Percentiles rank a stretch among this genome's conserved stretches.
Conservation (phyloP, 2,329 filamentous ascomycete species). For the Xylaria sp. region DNA sequence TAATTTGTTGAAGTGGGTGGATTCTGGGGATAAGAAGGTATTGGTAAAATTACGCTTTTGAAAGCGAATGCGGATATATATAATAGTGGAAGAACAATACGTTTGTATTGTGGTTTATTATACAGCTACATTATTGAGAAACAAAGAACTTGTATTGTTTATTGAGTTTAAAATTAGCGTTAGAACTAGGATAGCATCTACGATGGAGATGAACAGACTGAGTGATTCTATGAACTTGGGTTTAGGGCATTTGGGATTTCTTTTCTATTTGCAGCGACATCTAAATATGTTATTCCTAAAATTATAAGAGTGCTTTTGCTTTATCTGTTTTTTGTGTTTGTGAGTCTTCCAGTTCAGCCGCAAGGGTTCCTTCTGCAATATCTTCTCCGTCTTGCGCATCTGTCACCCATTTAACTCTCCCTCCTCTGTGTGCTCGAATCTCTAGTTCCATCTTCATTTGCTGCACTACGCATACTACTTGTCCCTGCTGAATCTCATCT, state of each 20-base stretch:
- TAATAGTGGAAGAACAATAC: neutral
- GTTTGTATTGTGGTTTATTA: neutral
- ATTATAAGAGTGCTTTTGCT: constrained; percentile 18
- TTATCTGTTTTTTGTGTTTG: neutral
- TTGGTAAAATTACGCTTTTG: neutral
- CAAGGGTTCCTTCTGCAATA: constrained; percentile 31
- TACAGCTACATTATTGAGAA: neutral
- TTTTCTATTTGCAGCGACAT: neutral
- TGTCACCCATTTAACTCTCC: constrained; percentile 34
- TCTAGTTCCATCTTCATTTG: constrained; percentile 39
- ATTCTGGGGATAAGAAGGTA: neutral
- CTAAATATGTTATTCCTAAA: too few species aligned
- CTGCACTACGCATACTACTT: constrained; percentile 33
- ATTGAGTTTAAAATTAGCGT: neutral
- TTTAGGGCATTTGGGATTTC: neutral
- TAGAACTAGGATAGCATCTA: neutral
- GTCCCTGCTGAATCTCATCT: constrained; percentile 28
- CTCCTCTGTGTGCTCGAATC: constrained; percentile 29
- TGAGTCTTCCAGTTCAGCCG: constrained; percentile 29
- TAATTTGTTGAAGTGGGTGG: neutral
- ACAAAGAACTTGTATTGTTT: neutral
- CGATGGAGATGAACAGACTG: neutral
- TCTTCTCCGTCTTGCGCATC: constrained; percentile 35
- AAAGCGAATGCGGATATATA: neutral
- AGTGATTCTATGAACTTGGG: neutral